Evolutionary conservation across 2,329 filamentous ascomycete genomes (phyloP).

Genomic region (Atkinsonella hypoxylon): DNA sequence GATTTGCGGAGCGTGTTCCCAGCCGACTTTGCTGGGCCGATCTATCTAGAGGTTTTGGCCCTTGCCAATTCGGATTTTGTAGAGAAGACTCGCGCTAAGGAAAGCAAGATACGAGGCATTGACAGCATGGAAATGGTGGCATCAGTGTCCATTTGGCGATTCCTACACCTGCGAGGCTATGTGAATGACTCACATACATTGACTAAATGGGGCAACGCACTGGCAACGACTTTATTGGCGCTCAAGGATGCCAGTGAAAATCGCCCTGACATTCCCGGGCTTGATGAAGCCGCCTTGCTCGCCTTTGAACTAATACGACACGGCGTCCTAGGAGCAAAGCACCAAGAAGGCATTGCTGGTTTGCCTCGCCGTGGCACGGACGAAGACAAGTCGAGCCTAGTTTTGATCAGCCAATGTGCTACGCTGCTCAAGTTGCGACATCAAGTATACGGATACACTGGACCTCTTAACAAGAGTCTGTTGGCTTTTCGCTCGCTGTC

Average conservation of each 20-base stretch:
- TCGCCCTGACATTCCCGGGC: conserved; percentile 29
- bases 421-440: conserved; percentile 75
- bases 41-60: conserved; percentile 51
- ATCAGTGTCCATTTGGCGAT: conserved; percentile 72
- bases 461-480: conserved; percentile 81
- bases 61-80: conserved; percentile 60
- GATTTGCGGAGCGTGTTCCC: conserved; percentile 37
- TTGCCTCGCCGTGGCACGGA: conserved; percentile 46
- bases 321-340: conserved; percentile 61
- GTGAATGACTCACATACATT: conserved; percentile 67
- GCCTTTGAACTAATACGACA: conserved; percentile 78
- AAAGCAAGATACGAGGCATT: conserved; percentile 47
- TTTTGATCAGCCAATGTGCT: conserved; percentile 77
- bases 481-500: conserved; percentile 78
- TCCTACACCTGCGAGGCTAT: conserved; percentile 81
- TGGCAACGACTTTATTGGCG: conserved; percentile 56
- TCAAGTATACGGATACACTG: conserved; percentile 80
- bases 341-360: conserved; percentile 43
- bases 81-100: conserved; percentile 52
- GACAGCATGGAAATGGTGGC: conserved; percentile 53
- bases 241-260: conserved; percentile 42
- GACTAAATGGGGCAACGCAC: conserved; percentile 71
- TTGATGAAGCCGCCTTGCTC: conserved; percentile 70
- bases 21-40: conserved; percentile 25
- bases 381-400: conserved; percentile 64